A percentile compares a stretch with the other conserved stretches of the same genome.
These are phyloP conservation scores for Boletellus ananiceps DNA, from an alignment of 768 basidiomycete species.

Conservation along the genomic window DNA sequence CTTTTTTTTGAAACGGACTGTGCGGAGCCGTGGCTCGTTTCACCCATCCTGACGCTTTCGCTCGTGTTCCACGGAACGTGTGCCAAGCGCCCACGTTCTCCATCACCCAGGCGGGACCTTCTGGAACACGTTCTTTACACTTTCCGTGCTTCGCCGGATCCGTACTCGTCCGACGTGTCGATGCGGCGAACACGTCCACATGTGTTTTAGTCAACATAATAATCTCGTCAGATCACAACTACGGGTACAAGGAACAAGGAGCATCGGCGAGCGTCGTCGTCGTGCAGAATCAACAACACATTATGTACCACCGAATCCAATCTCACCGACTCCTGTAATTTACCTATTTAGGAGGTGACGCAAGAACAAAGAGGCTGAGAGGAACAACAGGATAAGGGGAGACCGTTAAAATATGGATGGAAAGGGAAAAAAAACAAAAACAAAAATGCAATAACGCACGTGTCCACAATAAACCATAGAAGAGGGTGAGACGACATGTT, in stretches of 20 bases:
- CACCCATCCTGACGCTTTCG: background rate
- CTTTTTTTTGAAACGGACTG: constrained; percentile 1
- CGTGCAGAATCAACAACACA: background rate
- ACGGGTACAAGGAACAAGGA: background rate
- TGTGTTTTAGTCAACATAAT: background rate
- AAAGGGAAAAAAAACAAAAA: background rate
- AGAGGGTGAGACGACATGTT: constrained; percentile 2
- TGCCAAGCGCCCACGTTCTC: background rate
- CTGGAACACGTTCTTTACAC: background rate
- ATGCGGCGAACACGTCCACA: background rate
- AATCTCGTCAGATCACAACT: background rate
- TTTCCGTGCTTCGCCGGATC: background rate
- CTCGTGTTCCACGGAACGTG: background rate
- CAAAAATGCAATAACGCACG: background rate
- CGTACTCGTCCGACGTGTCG: background rate
- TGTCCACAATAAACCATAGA: background rate
- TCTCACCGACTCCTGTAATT: constrained; percentile 3
- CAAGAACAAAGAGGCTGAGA: background rate
- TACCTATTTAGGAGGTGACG: constrained; percentile 1
- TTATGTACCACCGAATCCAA: constrained; percentile 7
- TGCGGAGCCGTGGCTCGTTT: background rate
- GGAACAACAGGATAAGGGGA: background rate
- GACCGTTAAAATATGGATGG: background rate
- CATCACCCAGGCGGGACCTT: too few relatives aligned
- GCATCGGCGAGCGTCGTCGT: background rate